These are phyloP conservation scores for Phascolomyces articulosus DNA, from an alignment of 371 early-diverging fungal species.

Conservation along the genomic window DNA sequence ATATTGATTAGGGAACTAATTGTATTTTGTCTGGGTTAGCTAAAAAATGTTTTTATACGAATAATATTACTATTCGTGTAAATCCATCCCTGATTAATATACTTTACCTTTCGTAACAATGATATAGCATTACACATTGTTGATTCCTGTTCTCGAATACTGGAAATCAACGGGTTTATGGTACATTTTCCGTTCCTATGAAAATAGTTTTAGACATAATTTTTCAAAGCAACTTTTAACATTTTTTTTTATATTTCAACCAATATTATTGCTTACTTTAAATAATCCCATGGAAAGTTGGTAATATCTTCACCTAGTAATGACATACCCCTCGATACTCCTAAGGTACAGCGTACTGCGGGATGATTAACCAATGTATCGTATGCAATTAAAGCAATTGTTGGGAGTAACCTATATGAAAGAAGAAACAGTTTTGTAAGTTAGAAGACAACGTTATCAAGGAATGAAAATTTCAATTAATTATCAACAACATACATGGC, in stretches of 20 bases:
- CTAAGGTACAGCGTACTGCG: constrained; percentile 47
- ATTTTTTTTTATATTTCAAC: constrained; percentile 1
- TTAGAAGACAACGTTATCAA: no score
- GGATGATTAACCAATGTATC: constrained; percentile 75
- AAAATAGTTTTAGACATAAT: constrained; percentile 6
- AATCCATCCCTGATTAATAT: background rate
- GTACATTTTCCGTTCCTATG: constrained; percentile 40
- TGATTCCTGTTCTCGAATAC: constrained; percentile 62
- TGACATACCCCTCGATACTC: constrained; percentile 45
- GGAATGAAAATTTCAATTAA: no score
- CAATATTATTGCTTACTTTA: constrained; percentile 40
- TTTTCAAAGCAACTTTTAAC: background rate
- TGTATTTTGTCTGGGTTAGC: background rate
- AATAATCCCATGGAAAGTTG: constrained; percentile 58
- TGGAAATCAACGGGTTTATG: constrained; percentile 46
- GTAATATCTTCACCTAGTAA: constrained; percentile 49
- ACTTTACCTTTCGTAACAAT: constrained; percentile 59
- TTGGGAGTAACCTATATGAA: constrained; percentile 71
- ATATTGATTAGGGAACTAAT: constrained; percentile 73
- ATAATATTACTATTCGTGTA: background rate
- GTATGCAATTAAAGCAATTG: constrained; percentile 74
- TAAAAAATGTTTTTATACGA: constrained; percentile 8
- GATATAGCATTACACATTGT: constrained; percentile 66
- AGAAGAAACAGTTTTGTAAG: no score
- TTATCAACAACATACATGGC: constrained; percentile 47